Evolutionary conservation across 2,329 filamentous ascomycete species (phyloP), one percentile per base, ranked within the genome.

Genomic region (Ilyonectria mors-panacis): DNA sequence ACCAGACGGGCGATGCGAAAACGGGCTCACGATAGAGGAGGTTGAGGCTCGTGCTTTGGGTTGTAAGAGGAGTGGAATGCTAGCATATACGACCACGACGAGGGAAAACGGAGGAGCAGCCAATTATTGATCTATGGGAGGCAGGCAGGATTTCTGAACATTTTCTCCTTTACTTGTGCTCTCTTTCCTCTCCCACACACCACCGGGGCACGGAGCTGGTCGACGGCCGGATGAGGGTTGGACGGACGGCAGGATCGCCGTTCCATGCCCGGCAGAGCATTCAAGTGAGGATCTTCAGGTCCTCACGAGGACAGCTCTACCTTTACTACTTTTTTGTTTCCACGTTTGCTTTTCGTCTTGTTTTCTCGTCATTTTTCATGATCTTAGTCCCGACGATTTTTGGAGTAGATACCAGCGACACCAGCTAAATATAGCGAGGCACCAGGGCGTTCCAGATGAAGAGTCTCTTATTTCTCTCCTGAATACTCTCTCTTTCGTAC

Each of bases 161-260:
- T 44, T 51, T 63, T 58, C 53, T 47, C 62, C 10, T 59, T 47
- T 19, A 28, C 44, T 56, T 50, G n/a, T 48, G 23, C 28, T 64
- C 61, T 19, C 55, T 60, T 42, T 56, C 17, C 21, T 8, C 48
- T 30, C 39, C 56, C 50, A 67, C 45, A 48, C 58, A 48, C 58
- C 47, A 51, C 28, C 21, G 7, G 37, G 26, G 28, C 17, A 47
- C 15, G 30, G 33, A 50, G 21, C 15, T 19, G 47, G 21, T 54
- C n/a, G 15, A 30, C 19, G 13, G 7, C 58, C 23, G 30, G n/a
- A n/a, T 15, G 12, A n/a, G 39, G 44, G 37, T 59, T 54, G 23
- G 63, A 70, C 66, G 70, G 63, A 57, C 30, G 55, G 68, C 67
- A 66, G 69, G 70, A 70, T 65, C 67, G 62, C 63, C 59, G 67